Conservation (phyloP, 1,284 basidiomycete species). For the Cryptococcus sp. region DNA sequence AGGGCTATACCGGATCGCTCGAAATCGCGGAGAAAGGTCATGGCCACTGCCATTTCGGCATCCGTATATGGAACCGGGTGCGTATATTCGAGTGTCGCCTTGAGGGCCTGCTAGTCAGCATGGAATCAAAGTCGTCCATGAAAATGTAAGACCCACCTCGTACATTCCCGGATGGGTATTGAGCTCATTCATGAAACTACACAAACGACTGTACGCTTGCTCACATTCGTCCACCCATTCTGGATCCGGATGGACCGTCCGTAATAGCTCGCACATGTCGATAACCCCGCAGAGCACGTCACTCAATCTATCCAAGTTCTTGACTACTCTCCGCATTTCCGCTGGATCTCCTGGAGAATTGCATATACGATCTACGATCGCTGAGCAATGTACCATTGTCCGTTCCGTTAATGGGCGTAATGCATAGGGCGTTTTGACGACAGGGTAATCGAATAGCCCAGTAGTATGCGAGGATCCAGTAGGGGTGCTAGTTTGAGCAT, state of each 20-base stretch:
- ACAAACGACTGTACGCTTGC: conserved; percentile 81
- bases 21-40: conserved; percentile 94
- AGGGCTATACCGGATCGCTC: conserved; percentile 95
- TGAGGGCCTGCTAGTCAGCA: conserved; percentile 29
- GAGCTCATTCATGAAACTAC: conserved; percentile 95
- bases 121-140: neutral
- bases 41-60: conserved; percentile 64
- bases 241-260: conserved; percentile 86
- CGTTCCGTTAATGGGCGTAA: conserved; percentile 40
- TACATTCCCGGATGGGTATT: conserved; percentile 95
- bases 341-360: conserved; percentile 36
- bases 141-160: conserved; percentile 55
- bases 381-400: conserved; percentile 36
- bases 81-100: conserved; percentile 41
- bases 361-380: conserved; percentile 50
- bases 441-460: conserved; percentile 42
- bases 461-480: conserved; percentile 1
- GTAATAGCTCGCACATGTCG: conserved; percentile 88
- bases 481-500: too few relatives aligned
- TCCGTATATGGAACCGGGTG: conserved; percentile 37
- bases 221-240: conserved; percentile 81
- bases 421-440: conserved; percentile 18
- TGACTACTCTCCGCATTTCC: conserved; percentile 78
- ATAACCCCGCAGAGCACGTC: conserved; percentile 95
- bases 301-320: conserved; percentile 90